These are phyloP conservation scores for Ascochyta lentis DNA, from an alignment of 2,329 filamentous ascomycete species.

Conservation along the genomic window DNA sequence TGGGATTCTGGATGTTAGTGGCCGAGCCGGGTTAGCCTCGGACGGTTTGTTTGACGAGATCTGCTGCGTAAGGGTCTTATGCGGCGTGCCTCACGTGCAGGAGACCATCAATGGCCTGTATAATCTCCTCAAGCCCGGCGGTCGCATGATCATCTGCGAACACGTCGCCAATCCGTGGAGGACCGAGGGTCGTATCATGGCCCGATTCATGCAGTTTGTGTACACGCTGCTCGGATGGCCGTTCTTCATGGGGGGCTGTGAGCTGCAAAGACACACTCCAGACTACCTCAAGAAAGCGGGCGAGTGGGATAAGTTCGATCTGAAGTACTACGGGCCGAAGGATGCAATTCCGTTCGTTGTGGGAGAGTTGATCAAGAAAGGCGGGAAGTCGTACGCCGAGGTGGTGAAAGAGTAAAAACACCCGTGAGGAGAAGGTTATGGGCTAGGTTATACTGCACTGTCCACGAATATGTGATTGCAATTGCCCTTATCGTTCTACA, in stretches of 20 bases:
- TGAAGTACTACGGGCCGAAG: slow-evolving; percentile 48
- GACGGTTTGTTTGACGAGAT: slow-evolving; percentile 62
- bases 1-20: slow-evolving; percentile 46
- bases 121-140: slow-evolving; percentile 60
- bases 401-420: slow-evolving; percentile 22
- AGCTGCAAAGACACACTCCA: slow-evolving; percentile 58
- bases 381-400: slow-evolving; percentile 30
- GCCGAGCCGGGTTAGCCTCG: slow-evolving; percentile 28
- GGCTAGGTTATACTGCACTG: neutral
- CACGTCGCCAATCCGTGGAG: slow-evolving; percentile 62
- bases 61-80: slow-evolving; percentile 61
- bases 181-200: slow-evolving; percentile 54
- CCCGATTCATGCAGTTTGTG: slow-evolving; percentile 55
- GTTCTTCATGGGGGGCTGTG: slow-evolving; percentile 60
- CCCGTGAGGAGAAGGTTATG: neutral
- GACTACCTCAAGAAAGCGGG: slow-evolving; percentile 53
- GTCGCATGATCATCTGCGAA: slow-evolving; percentile 62
- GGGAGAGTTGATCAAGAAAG: slow-evolving; percentile 46
- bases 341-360: slow-evolving; percentile 46
- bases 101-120: slow-evolving; percentile 57
- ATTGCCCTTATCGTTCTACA: no score
- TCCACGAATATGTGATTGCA: neutral
- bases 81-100: slow-evolving; percentile 59
- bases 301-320: slow-evolving; percentile 58
- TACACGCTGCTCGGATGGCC: slow-evolving; percentile 58